Base-by-base conservation (phyloP, 345 rosid genomes). In the Populus euphratica region DNA sequence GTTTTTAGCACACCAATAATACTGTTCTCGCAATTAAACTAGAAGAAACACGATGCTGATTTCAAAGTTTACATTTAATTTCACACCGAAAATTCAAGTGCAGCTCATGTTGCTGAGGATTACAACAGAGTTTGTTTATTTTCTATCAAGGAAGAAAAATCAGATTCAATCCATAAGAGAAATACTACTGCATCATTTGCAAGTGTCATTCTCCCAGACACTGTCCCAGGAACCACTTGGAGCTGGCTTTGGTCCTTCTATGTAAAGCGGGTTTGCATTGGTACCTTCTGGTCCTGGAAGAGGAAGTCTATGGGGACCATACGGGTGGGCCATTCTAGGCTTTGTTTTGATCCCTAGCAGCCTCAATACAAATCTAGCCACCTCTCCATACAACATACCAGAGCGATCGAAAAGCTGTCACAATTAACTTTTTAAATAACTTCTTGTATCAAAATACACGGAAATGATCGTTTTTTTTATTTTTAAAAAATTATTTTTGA, bases 321-420 rank as follows among this genome's bases (percentile, higher is more conserved):
- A 82, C 77, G 84, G 90, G 73, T 88, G 83, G 76, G 85, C 71
- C 80, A 83, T 90, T 77, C 87, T 77, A 6, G 90, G 86, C 82
- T 90, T 91, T 82, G 92, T 76, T 83, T 73, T 88, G 33, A 91
- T 74, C 50, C 98, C 93, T 49, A 94, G 88, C 68, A 92, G 21
- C 77, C 96, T 90, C 78, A 91, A 74, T 23, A 88, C 97, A 79
- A 94, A 92, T 82, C 94, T 86, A 43, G 98, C 97, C 77, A 92
- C 76, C 81, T 94, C 97, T 68, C 96, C 93, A 78, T 94, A 92
- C 78, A 94, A 72, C 77, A 90, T 1, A 43, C 96, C 96, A 2
- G 90, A 76, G 69, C 94, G 90, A 78, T 92, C 96, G 74, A 91
- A 92, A n/a, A 94, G 91, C 96, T 94, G 90, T 74, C 78, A 79